Base-by-base conservation (phyloP, 352 stramenopile genomes). In the Phytophthora idaei region DNA sequence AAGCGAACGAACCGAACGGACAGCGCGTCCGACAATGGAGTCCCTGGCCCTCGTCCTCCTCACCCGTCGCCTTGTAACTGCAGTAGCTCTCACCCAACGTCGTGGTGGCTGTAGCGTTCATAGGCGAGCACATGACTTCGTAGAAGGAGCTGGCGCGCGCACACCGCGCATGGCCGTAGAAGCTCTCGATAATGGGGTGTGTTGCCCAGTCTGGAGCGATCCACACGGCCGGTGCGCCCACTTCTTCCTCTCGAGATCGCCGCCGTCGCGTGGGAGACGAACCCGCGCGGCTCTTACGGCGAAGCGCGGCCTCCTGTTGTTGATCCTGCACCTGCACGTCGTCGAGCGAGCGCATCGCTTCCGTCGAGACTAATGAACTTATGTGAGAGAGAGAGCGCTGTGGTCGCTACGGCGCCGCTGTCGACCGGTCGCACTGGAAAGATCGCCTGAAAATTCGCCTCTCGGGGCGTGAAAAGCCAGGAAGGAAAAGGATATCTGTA, bases 61-160 rank as follows among this genome's bases (percentile, higher is more conserved):
- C 50, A 36, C 59, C 49, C 0, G 56, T 36, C 8, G 29, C 57
- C 28, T 77, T 74, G 66, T 93, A 90, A 50, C 68, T 73, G 63
- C 76, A 83, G 69, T 77, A 88, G 37, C 62, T 86, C 64, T 86
- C 76, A 9, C 73, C 81, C 32, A 93, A 47, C 27, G 82, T 93
- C 17, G 83, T 89, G 11, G 83, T 92, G 5, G 68, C 68, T 41
- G 68, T 70, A 2, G 71, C 77, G 50, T 81, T 83, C 29, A 73
- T 81, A n/a, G 87, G 87, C 4, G 87, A 95, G 50, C 79, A 84
- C 81, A 95, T 92, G 10, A 93, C 83, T 47, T 95, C 87, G 52
- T 87, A 83, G 58, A 92, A 93, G n/a, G 84, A 93, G 64, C 81
- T 92, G 17, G 76, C 74, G 47, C 85, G 77, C 27, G 72, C 54